phyloP scores from a whole-genome alignment of 2,329 filamentous ascomycete genomes.

The Colletotrichum camelliae region DNA sequence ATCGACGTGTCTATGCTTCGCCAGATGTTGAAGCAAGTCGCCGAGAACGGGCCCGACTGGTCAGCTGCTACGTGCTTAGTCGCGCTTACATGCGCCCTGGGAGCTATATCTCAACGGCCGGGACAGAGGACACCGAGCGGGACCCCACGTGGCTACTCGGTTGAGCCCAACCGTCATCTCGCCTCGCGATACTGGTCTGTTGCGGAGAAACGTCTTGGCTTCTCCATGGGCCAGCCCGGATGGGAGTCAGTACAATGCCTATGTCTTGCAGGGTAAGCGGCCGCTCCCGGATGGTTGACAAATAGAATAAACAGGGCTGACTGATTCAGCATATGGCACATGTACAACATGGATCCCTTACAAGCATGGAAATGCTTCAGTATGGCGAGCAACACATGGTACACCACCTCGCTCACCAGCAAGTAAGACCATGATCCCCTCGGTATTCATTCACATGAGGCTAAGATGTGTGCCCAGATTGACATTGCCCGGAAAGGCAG shows the following conservation, averaged over 20 bases:
- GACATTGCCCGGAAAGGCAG: background rate
- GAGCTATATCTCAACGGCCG: slow-evolving; percentile 16
- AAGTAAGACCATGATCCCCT: background rate
- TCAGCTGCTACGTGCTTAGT: slow-evolving; percentile 20
- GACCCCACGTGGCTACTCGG: slow-evolving; percentile 11
- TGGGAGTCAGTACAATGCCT: slow-evolving; percentile 21
- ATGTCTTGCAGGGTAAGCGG: slow-evolving; percentile 17
- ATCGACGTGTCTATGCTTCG: slow-evolving; percentile 2
- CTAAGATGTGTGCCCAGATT: background rate
- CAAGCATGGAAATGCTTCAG: slow-evolving; percentile 23
- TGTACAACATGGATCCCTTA: slow-evolving; percentile 23
- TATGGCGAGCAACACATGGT: slow-evolving; percentile 20
- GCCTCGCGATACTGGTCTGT: slow-evolving; percentile 18
- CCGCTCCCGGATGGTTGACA: background rate
- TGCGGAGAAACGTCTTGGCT: slow-evolving; percentile 19
- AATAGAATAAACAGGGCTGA: background rate
- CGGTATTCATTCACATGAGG: too few relatives aligned
- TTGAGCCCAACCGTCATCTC: slow-evolving; percentile 17
- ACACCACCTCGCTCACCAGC: slow-evolving; percentile 9
- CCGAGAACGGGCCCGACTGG: slow-evolving; percentile 23
- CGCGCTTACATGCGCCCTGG: slow-evolving; percentile 15
- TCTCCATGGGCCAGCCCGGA: slow-evolving; percentile 17
- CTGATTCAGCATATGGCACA: slow-evolving; percentile 18
- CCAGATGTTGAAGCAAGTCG: slow-evolving; percentile 18
- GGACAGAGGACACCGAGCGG: slow-evolving; percentile 14